Evolutionary conservation across 176 grass and related monocot species (phyloP).

Genomic region (Aegilops longissima): DNA sequence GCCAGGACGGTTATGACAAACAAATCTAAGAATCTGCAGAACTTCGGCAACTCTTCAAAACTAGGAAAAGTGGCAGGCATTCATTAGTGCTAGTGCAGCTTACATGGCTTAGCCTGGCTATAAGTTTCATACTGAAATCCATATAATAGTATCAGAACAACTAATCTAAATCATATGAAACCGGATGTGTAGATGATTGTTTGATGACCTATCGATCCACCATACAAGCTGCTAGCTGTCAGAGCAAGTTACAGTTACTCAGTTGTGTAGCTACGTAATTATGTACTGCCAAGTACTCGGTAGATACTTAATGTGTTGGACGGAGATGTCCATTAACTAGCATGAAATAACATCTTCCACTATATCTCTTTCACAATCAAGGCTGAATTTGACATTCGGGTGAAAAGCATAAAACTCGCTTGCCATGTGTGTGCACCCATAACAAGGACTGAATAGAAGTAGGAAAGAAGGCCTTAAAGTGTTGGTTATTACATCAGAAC

Average conservation of each 20-base stretch:
- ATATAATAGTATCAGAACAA: not conserved
- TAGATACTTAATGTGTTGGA: not conserved
- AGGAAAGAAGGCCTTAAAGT: not conserved
- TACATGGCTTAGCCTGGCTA: not conserved
- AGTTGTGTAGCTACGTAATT: not conserved
- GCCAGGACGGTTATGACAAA: not conserved
- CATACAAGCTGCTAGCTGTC: not conserved
- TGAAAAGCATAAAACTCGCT: not conserved
- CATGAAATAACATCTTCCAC: not conserved
- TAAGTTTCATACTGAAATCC: not conserved
- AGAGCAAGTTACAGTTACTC: not conserved
- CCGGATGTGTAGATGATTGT: not conserved
- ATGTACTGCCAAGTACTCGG: not conserved
- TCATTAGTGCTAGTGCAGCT: not conserved
- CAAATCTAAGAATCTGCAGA: constrained; percentile 2
- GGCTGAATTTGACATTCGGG: not conserved
- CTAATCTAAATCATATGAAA: not conserved
- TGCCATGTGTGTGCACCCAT: not conserved
- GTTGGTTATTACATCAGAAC: not conserved
- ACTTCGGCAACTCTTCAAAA: constrained; percentile 2
- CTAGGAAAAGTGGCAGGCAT: not conserved
- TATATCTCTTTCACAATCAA: constrained; percentile 11
- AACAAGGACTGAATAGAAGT: not conserved
- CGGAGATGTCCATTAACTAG: not conserved
- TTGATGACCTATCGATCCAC: not conserved